Evolutionary conservation across 352 stramenopile species (phyloP).

Genomic region (Globisporangium heterothallicum): DNA sequence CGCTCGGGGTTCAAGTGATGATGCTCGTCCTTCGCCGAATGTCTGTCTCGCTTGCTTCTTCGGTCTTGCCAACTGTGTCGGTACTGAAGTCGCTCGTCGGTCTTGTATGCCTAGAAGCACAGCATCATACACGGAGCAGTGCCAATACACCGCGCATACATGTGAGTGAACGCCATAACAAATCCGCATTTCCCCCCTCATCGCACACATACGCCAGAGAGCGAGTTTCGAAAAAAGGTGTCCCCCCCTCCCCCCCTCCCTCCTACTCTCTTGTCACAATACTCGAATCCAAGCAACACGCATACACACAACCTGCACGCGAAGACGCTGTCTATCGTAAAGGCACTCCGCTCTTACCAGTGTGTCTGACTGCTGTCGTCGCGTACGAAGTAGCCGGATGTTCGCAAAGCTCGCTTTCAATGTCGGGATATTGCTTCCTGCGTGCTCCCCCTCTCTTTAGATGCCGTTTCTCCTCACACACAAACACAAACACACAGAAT

Average conservation of each 20-base stretch:
- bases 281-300: too few species aligned
- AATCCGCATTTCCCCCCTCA: slow-evolving; percentile 8
- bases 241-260: slow-evolving; percentile 1
- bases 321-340: too few species aligned
- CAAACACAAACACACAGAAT: background rate
- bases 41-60: slow-evolving; percentile 1
- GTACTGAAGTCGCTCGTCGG: background rate
- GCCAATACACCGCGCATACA: too few species aligned
- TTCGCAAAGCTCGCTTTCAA: too few species aligned
- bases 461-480: slow-evolving; percentile 9
- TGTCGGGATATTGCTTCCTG: slow-evolving; percentile 7
- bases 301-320: background rate
- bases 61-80: background rate
- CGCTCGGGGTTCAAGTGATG: too few species aligned
- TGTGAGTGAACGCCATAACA: background rate
- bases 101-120: background rate
- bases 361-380: too few species aligned
- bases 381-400: too few species aligned
- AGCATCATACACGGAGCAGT: too few species aligned
- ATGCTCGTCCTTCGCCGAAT: slow-evolving; percentile 17
- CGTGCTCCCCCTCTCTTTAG: background rate
- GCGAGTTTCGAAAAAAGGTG: slow-evolving; percentile 11
- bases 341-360: slow-evolving; percentile 12
- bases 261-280: slow-evolving; percentile 7
- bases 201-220: slow-evolving; percentile 9